Conservation (phyloP, 2,329 filamentous ascomycete species). For the Chaetomiaceae sp. region DNA sequence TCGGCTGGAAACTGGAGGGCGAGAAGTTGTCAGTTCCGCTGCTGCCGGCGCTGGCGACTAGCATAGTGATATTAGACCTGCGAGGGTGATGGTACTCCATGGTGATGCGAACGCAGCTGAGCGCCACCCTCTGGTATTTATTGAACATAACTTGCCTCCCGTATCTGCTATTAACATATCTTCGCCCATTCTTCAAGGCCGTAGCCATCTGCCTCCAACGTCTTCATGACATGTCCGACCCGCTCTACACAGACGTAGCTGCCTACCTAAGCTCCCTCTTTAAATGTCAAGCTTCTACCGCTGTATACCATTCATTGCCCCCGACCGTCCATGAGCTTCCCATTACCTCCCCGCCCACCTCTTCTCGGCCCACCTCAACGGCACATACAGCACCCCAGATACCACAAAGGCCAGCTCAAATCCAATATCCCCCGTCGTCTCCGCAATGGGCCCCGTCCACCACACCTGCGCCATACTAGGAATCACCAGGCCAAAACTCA, state of each 20-base stretch:
- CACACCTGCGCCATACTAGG: conserved; percentile 42
- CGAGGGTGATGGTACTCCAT: not conserved
- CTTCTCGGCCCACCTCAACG: conserved; percentile 36
- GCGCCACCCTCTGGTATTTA: not conserved
- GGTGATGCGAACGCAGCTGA: not conserved
- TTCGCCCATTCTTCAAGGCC: not conserved
- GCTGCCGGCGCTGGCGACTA: conserved; percentile 33
- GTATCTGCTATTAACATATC: not conserved
- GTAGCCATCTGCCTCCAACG: too few relatives aligned
- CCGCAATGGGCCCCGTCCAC: conserved; percentile 42
- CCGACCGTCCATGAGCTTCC: too few relatives aligned
- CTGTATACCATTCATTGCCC: too few relatives aligned
- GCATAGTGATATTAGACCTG: conserved; percentile 32
- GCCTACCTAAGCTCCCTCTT: too few relatives aligned
- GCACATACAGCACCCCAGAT: conserved; percentile 39
- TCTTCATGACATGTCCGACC: too few relatives aligned
- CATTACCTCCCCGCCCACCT: conserved; percentile 17
- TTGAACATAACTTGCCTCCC: not conserved
- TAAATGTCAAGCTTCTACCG: too few relatives aligned
- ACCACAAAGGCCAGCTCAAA: conserved; percentile 43
- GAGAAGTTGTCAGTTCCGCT: conserved; percentile 26
- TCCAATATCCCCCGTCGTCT: conserved; percentile 42
- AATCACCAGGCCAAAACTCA: conserved; percentile 32
- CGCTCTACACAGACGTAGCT: too few relatives aligned
- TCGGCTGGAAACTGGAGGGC: conserved; percentile 27